A percentile compares a stretch with the other conserved stretches of the same genome.
Evolutionary conservation across 306 rosid genomes (phyloP).

Genomic region (Senna siamea): DNA sequence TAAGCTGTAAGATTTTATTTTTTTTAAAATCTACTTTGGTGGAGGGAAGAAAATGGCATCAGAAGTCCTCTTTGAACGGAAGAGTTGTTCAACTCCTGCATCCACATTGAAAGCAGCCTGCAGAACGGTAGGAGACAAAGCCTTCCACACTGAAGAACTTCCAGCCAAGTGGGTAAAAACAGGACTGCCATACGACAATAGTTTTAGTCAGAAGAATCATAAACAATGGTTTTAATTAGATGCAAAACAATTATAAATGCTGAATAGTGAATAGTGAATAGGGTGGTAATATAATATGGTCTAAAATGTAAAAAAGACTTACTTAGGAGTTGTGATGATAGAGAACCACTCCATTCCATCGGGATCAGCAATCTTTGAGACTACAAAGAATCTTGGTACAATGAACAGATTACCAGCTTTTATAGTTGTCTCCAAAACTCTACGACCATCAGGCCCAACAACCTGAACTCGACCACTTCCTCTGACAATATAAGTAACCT

Average conservation of each 20-base stretch:
- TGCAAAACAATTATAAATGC: no score
- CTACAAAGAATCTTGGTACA: slow-evolving; percentile 85
- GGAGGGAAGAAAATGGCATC: slow-evolving; percentile 93
- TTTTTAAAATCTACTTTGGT: slow-evolving; percentile 45
- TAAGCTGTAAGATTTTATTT: background rate
- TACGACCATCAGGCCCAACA: slow-evolving; percentile 71
- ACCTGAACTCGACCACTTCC: slow-evolving; percentile 80
- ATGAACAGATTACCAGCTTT: slow-evolving; percentile 80
- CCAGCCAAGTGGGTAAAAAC: slow-evolving; percentile 87
- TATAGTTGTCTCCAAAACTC: slow-evolving; percentile 74
- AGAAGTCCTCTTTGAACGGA: slow-evolving; percentile 77
- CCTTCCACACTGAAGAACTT: slow-evolving; percentile 80
- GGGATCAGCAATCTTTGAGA: slow-evolving; percentile 77
- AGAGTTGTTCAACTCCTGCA: slow-evolving; percentile 55
- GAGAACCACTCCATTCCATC: slow-evolving; percentile 94
- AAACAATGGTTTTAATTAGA: background rate
- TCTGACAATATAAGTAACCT: slow-evolving; percentile 78
- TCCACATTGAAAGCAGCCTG: slow-evolving; percentile 82
- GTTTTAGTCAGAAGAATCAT: background rate
- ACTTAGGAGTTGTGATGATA: slow-evolving; percentile 80
- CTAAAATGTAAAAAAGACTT: slow-evolving; percentile 22
- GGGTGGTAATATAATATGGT: background rate
- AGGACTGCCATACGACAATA: slow-evolving; percentile 59
- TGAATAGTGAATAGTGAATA: no score
- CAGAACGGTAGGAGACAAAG: slow-evolving; percentile 67